Evolutionary conservation across 129 eudicot genomes (phyloP).

Genomic region (Ambrosia artemisiifolia): DNA sequence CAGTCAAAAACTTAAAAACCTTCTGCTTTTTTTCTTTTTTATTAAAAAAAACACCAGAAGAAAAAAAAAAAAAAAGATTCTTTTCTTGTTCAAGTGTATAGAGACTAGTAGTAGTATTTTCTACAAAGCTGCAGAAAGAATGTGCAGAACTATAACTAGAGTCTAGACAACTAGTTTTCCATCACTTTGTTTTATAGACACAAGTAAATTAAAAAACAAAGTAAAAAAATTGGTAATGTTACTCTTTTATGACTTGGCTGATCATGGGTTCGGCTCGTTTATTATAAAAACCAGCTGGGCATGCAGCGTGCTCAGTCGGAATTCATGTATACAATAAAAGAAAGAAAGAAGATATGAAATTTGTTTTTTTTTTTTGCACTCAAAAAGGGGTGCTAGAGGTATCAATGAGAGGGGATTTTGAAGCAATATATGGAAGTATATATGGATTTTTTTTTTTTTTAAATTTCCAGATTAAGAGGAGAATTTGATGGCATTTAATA

Average conservation of each 20-base stretch:
- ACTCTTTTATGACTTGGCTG: background rate
- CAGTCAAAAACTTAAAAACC: background rate
- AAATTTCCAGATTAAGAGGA: conserved; percentile 32
- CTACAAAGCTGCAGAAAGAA: conserved; percentile 39
- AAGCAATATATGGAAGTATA: conserved; percentile 35
- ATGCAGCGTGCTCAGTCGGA: background rate
- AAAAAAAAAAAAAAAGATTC: conserved; percentile 8
- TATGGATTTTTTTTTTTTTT: conserved; percentile 26
- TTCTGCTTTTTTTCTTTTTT: background rate
- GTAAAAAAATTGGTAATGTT: background rate
- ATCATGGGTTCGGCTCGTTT: background rate
- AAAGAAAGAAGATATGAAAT: background rate
- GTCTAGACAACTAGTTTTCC: conserved; percentile 24
- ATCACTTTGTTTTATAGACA: background rate
- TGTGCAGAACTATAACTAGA: conserved; percentile 18
- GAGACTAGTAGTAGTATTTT: background rate
- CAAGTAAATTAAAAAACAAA: background rate
- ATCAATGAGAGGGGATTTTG: conserved; percentile 27
- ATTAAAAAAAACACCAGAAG: background rate
- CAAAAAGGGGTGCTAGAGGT: conserved; percentile 45
- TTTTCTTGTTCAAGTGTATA: conserved; percentile 27
- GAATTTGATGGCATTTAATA: conserved; percentile 20
- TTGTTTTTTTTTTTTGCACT: conserved; percentile 16
- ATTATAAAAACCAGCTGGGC: background rate
- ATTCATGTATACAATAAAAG: background rate